Base-by-base conservation (phyloP, 331 rosid species). In the Telfairia occidentalis region DNA sequence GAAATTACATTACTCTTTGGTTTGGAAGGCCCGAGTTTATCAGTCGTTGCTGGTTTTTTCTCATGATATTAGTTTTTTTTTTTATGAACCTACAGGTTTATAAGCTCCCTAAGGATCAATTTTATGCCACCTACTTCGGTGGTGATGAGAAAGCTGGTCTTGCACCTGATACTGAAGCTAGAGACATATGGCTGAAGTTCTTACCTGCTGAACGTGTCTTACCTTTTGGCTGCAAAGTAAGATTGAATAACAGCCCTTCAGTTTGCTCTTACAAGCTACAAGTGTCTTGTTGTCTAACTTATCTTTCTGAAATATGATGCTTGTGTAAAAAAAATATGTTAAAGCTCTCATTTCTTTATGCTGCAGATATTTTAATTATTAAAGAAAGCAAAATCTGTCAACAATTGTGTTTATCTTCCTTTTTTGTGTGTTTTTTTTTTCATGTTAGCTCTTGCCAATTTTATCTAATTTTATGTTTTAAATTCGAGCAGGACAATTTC, bases 161-260 rank as follows among this genome's bases (percentile, higher is more conserved):
- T 82, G 87, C 86, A 73, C 96, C 98, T 83, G 96, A 94, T 78
- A 30, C 1, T 42, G 96, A 91, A 77, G 96, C 98, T 73, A 88
- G 89, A 81, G 97, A 91, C 58, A 78, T 85, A 40, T 94, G 98
- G 98, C 92, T 90, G 9, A 78, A 83, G 79, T 85, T 85, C 75
- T 84, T 94, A n/a, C 98, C 97, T 16, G 76, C 96, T 45, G 90
- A 78, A 57, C 92, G 85, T 5, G 98, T 94, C 74, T 91, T 94
- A 78, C 98, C 98, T 78, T 94, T 94, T 88, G 98, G 92, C 71
- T 82, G 90, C 71, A 94, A 94, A 83, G 98, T 93, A 88, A 74
- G 86, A 69, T 83, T 40, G 65, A 69, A 10, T 71, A 5, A 9
- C 35, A 43, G 28, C 18, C 28, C 29, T 32, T 71, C 18, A 48